Evolutionary conservation across 768 basidiomycete species (phyloP).

Genomic region (Russula griseocarnosa): DNA sequence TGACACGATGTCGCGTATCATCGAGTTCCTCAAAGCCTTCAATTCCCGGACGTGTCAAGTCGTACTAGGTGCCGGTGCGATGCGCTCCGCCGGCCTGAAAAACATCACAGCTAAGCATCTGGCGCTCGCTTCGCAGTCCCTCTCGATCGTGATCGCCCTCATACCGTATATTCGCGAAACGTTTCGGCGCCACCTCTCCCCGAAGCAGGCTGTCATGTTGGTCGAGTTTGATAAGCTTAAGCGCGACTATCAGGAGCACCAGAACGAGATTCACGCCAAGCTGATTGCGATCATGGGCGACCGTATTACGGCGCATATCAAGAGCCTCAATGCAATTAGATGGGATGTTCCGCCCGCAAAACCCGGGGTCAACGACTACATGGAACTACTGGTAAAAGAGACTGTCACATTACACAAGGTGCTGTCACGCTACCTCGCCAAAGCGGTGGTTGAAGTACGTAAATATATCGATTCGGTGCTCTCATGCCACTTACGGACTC

Average conservation of each 20-base stretch:
- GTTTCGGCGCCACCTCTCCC: conserved; percentile 87
- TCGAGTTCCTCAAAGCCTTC: conserved; percentile 96
- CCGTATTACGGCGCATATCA: conserved; percentile 80
- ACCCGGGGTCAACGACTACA: conserved; percentile 79
- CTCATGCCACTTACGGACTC: background rate
- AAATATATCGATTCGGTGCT: background rate
- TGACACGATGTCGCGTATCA: conserved; percentile 90
- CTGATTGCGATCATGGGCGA: conserved; percentile 98
- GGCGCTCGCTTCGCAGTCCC: conserved; percentile 91
- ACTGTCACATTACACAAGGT: conserved; percentile 95
- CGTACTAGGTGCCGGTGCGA: conserved; percentile 97
- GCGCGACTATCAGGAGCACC: conserved; percentile 98
- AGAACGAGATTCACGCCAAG: conserved; percentile 98
- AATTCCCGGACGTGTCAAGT: conserved; percentile 98
- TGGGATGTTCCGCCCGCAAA: conserved; percentile 66
- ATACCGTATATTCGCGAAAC: conserved; percentile 96
- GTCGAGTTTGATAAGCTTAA: conserved; percentile 98
- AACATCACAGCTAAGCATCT: conserved; percentile 99
- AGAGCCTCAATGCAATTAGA: conserved; percentile 70
- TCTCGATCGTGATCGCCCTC: conserved; percentile 90
- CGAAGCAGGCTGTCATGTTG: conserved; percentile 94
- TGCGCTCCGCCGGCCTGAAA: conserved; percentile 94
- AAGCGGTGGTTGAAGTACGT: conserved; percentile 77
- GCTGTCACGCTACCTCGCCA: conserved; percentile 81
- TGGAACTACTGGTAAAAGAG: conserved; percentile 91